These are phyloP conservation scores for Allodekkera sacchari DNA, from an alignment of 805 yeast species.

Conservation along the genomic window DNA sequence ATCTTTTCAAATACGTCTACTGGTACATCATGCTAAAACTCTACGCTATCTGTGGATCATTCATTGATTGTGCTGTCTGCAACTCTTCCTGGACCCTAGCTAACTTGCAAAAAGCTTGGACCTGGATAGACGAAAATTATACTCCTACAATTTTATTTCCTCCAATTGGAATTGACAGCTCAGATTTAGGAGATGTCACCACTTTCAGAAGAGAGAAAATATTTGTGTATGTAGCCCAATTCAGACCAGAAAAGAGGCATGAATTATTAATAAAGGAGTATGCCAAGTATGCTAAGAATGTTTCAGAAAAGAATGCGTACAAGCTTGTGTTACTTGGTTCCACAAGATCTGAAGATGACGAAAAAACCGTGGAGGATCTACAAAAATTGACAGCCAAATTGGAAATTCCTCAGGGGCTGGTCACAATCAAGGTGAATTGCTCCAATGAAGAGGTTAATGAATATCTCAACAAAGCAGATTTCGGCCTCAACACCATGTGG, in stretches of 20 bases:
- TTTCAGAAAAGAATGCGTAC: constrained; percentile 27
- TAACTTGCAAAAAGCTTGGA: constrained; percentile 67
- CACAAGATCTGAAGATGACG: constrained; percentile 64
- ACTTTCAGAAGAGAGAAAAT: constrained; percentile 25
- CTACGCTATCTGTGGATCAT: constrained; percentile 61
- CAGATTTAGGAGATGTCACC: constrained; percentile 10
- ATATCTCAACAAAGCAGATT: constrained; percentile 47
- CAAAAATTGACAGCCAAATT: constrained; percentile 34
- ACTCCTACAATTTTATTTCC: constrained; percentile 61
- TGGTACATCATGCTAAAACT: constrained; percentile 62
- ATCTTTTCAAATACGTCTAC: constrained; percentile 42
- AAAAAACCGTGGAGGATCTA: constrained; percentile 44
- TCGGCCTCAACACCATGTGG: constrained; percentile 97
- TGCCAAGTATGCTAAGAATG: constrained; percentile 32
- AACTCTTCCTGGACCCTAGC: constrained; percentile 90
- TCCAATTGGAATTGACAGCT: constrained; percentile 72
- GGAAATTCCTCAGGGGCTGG: constrained; percentile 28
- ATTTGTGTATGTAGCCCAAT: constrained; percentile 76
- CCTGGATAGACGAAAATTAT: constrained; percentile 25
- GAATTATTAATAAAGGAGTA: constrained; percentile 58
- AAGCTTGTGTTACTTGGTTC: constrained; percentile 75
- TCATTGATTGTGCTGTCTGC: constrained; percentile 56
- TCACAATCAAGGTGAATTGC: constrained; percentile 50
- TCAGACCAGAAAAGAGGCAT: constrained; percentile 93
- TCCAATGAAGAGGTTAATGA: constrained; percentile 53